Evolutionary conservation across 1,139 yeast genomes (phyloP), one percentile per base, ranked within the genome.

Genomic region (Geotrichum aggregatum): DNA sequence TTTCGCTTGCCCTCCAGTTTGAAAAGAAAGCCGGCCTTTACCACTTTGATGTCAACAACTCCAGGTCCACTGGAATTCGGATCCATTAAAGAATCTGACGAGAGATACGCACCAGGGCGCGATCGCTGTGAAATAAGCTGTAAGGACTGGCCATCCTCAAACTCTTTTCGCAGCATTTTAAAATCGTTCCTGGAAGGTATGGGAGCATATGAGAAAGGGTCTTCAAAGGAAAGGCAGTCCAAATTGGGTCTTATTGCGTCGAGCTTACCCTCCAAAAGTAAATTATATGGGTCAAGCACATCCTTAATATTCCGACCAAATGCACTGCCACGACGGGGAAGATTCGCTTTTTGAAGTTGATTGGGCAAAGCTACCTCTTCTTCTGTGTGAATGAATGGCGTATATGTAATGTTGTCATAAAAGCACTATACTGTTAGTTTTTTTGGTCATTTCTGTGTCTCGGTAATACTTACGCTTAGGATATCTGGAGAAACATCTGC

Each of bases 361-460:
- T 56, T 48, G 16, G 58, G 39, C 16, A 22, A 39, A 5, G 40
- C 33, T 11, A 56, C 54, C 16, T 70, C 74, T 39, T 70, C 74
- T 22, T 69, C 71, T 16, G 70, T 63, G 30, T 69, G 72, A 19
- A 72, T 66, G 53, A 83, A 82, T 13, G 82, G 84, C 2, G 78
- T 68, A 51, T 74, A 74, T 0, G 82, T 78, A 45, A 82, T 78
- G 61, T 84, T 84, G 60, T 83, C 89, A 61, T 75, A 84, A 57
- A 77, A 77, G 63, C 82, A 83, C 54, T 72, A 75, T 11, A 14
- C 4, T 22, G 19, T 6, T 39, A 14, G 41, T 6, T 34, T 34
- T 5, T 4, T 16, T 34, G 35, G 19, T 35, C n/a, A n/a, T n/a
- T 24, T 13, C 13, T 21, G 16, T 5, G 18, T 2, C 1, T 16